Base-by-base conservation (phyloP, 2,329 filamentous ascomycete genomes). In the Nemania serpens region DNA sequence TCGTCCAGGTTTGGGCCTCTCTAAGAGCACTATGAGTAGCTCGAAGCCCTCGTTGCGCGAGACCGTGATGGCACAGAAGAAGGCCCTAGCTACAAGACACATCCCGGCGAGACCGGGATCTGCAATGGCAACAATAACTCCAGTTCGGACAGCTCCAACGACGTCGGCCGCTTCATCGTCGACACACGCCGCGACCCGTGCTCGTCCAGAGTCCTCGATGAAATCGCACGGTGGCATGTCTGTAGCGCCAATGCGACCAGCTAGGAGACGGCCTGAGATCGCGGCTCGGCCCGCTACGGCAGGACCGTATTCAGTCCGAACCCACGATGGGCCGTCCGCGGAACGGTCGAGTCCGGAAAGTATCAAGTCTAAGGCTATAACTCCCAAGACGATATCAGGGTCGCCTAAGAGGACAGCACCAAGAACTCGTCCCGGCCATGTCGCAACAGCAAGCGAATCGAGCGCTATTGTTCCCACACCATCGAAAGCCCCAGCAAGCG, bases 31-130 rank as follows among this genome's bases (percentile, higher is more conserved):
- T 13, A 84, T 82, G 73, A 78, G 81, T 2, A 74, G 79, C 25
- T 75, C 82, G 42, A 88, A 88, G 63, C 84, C 86, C 11, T 91
- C 90, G 11, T 76, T 97, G 25, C 89, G 91, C 65, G 93, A 97
- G 70, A 82, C 91, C 3, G 93, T 97, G 82, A 79, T 92, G 70
- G 93, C 92, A 5, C 90, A 94, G 72, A 93, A 92, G 77, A 91
- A 81, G 69, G 85, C 84, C 25, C 68, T 85, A 67, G 77, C 81
- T 37, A 73, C 80, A 53, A 82, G 77, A 62, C 84, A 81, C 55
- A 73, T 87, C 1, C 85, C 84, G 11, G 72, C 80, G 22, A 78
- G 86, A 9, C 86, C 86, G 1, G 86, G 84, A 10, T 88, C 86
- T 36, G 85, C 86, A 55, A 88, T 88, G 86, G 81, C 86, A 12